Base-by-base conservation (phyloP, 2,329 filamentous ascomycete genomes). In the Trichoderma sp. region DNA sequence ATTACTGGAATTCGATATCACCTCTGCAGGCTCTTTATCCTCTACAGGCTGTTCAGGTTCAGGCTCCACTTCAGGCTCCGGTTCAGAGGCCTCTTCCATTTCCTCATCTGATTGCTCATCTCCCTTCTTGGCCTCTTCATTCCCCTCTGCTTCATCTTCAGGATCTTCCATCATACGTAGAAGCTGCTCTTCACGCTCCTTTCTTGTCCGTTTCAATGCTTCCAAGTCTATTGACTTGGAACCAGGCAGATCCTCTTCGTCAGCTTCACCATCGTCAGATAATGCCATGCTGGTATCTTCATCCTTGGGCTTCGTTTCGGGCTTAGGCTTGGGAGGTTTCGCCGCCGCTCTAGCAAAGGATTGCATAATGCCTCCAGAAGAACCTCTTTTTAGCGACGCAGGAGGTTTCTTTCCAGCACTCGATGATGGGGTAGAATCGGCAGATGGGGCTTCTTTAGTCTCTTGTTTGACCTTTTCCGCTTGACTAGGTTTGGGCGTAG, bases 311-410 rank as follows among this genome's bases (percentile, higher is more conserved):
- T 73, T 69, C 11, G 74, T 72, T 74, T 89, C 92, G 5, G 89
- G 82, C 73, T 82, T 84, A 24, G 54, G 26, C 14, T 59, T 59
- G 18, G 61, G 37, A 11, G 82, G 75, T 60, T 76, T 79, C 4
- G 77, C 74, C 4, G 78, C 79, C 5, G 84, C 82, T 74, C 91
- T 92, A 16, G 92, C 91, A 77, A 96, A 96, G 0, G 92, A 91
- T 70, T 90, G 90, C 84, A 96, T 93, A 30, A 96, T 87, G 69
- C 87, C 86, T 3, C 81, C 82, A 14, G 89, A 87, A 18, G 82
- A 83, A 65, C 87, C 86, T 68, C 86, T 87, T 75, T 92, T 93
- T 3, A 74, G 46, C 5, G 81, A 71, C 24, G 79, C 74, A 4
- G 81, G 54, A 4, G 77, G 65, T 68, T 81, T 83, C 68, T 79